Conservation (phyloP, 2,329 filamentous ascomycete species). For the Conoideocrella luteorostrata region DNA sequence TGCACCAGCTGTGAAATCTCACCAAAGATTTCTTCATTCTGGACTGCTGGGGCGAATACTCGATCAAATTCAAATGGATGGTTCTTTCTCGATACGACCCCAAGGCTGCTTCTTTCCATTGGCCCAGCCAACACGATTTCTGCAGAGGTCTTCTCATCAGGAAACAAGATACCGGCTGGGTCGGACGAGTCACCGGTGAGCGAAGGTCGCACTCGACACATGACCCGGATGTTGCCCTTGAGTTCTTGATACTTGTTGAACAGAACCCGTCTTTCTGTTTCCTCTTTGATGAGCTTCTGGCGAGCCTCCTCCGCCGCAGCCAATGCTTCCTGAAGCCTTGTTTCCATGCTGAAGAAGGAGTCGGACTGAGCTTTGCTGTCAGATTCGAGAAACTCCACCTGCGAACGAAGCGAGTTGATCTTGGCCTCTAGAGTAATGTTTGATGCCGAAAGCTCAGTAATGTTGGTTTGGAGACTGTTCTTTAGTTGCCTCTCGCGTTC, state of each 20-base stretch:
- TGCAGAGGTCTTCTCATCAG: slow-evolving; percentile 76
- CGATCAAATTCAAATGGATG: slow-evolving; percentile 89
- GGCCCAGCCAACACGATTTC: slow-evolving; percentile 80
- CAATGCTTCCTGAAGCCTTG: slow-evolving; percentile 71
- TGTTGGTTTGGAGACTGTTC: slow-evolving; percentile 40
- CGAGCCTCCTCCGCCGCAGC: slow-evolving; percentile 62
- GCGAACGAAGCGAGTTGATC: slow-evolving; percentile 68
- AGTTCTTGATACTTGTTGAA: slow-evolving; percentile 98
- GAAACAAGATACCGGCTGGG: slow-evolving; percentile 70
- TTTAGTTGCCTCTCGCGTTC: slow-evolving; percentile 61
- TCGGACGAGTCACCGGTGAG: slow-evolving; percentile 53
- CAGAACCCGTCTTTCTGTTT: slow-evolving; percentile 80
- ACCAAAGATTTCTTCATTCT: slow-evolving; percentile 84
- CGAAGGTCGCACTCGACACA: slow-evolving; percentile 86
- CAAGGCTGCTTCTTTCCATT: slow-evolving; percentile 77
- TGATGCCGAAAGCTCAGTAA: slow-evolving; percentile 54
- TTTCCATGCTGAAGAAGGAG: slow-evolving; percentile 75
- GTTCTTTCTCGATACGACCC: slow-evolving; percentile 66
- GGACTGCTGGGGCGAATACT: slow-evolving; percentile 71
- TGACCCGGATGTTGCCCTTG: slow-evolving; percentile 96
- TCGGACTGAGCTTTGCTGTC: slow-evolving; percentile 85
- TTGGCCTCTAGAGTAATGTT: slow-evolving; percentile 66
- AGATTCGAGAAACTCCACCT: slow-evolving; percentile 84
- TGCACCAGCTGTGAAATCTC: slow-evolving; percentile 97
- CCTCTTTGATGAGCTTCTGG: slow-evolving; percentile 82